These are phyloP conservation scores for Prototheca cutis DNA, from an alignment of 163 green algal genomes.

Conservation along the genomic window DNA sequence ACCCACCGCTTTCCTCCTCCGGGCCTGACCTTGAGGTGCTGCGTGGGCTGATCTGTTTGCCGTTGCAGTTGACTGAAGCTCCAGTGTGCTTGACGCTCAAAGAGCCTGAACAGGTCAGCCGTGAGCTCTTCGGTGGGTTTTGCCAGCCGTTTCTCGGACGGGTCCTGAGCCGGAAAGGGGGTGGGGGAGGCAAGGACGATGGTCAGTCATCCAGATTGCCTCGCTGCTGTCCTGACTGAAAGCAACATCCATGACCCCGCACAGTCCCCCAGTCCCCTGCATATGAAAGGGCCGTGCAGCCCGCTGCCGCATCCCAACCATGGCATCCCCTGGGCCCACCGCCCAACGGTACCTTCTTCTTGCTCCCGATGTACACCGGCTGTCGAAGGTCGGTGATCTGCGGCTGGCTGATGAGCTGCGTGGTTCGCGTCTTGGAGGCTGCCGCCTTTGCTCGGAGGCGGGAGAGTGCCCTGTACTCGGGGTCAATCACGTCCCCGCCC, in stretches of 20 bases:
- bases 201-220: too few species aligned
- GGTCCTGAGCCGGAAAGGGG: not conserved
- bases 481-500: constrained; percentile 5
- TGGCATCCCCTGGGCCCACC: not conserved
- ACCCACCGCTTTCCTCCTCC: too few species aligned
- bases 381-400: constrained; percentile 15
- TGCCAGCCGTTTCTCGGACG: constrained; percentile 17
- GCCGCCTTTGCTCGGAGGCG: constrained; percentile 13
- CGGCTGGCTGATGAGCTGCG: constrained; percentile 21
- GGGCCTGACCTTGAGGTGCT: constrained; percentile 33
- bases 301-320: too few species aligned
- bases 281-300: too few species aligned
- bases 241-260: too few species aligned
- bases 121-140: constrained; percentile 12
- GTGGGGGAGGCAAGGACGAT: too few species aligned
- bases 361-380: constrained; percentile 3
- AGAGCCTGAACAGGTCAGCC: constrained; percentile 18
- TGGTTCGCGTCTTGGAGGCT: constrained; percentile 14
- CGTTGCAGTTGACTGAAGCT: constrained; percentile 26
- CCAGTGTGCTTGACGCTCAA: constrained; percentile 29
- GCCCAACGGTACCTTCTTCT: not conserved
- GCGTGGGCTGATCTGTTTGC: constrained; percentile 25
- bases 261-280: too few species aligned
- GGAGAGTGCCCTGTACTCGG: constrained; percentile 19
- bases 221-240: too few species aligned